Conservation (phyloP, 108 stramenopile genomes). For the Licmophora abbreviata region DNA sequence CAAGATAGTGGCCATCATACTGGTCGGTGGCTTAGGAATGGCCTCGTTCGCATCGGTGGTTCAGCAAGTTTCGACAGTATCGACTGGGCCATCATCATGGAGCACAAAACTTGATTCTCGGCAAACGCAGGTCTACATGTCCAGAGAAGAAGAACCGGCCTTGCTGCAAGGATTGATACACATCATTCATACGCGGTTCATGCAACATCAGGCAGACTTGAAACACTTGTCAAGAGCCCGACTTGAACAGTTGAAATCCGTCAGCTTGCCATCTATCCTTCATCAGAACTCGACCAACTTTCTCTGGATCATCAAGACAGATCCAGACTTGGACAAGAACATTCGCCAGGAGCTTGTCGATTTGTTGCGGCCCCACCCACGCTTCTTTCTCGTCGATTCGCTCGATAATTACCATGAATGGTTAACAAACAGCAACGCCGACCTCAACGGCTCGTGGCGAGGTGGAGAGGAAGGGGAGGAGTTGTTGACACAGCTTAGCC, state of each 20-base stretch:
- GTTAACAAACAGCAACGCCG: no score
- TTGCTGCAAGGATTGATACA: no score
- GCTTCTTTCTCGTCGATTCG: slow-evolving; percentile 47
- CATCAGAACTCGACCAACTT: slow-evolving; percentile 40
- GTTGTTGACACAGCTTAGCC: no score
- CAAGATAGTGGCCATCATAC: no score
- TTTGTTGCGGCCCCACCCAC: slow-evolving; percentile 27
- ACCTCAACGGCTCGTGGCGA: slow-evolving; percentile 41
- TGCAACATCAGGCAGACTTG: slow-evolving; percentile 67
- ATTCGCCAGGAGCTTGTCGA: slow-evolving; percentile 36
- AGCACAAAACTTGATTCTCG: no score
- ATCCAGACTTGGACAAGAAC: slow-evolving; percentile 47
- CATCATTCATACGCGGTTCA: slow-evolving; percentile 73
- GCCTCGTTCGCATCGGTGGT: no score
- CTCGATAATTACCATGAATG: slow-evolving; percentile 48
- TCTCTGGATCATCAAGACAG: slow-evolving; percentile 79
- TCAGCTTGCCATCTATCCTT: slow-evolving; percentile 46
- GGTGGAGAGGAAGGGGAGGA: slow-evolving; percentile 44
- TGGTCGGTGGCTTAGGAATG: no score
- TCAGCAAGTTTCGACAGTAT: no score
- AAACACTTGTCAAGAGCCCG: slow-evolving; percentile 50
- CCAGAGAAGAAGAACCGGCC: no score
- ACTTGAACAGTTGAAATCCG: slow-evolving; percentile 45
- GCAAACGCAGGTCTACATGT: no score
- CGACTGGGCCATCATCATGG: no score